Evolutionary conservation across 257 asterid species (phyloP), one percentile per base, ranked within the genome.

Genomic region (Gentiana straminea): DNA sequence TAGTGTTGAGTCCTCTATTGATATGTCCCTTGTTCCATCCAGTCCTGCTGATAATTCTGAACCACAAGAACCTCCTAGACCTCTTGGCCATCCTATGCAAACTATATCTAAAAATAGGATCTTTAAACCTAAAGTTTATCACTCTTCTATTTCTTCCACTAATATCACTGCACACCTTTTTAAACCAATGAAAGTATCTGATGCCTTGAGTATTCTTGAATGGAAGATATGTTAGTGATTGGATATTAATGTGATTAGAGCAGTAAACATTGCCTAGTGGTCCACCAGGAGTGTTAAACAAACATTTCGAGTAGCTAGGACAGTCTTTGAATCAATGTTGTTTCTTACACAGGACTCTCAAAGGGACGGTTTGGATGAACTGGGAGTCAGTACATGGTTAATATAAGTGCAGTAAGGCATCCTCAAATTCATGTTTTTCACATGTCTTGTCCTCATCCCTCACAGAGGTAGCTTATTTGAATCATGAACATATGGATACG

Each of bases 251-350:
- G 55, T 36, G 62, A 36, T 74, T 65, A 72, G 69, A 63, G 45
- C 51, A 89, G 97, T 88, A 64, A 61, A 68, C 97, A 89, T 70
- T 72, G 68, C 58, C 72, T 84, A 53, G 78, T 75, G 64, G 86
- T 69, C 83, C 86, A 48, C 79, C 81, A 57, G 90, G 95, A 34
- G 69, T 69, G 67, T 61, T 89, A 61, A 81, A 75, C 73, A 86
- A 79, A 79, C 88, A 86, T 67, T 89, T 69, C 62, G 97, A 89
- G 62, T 83, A 84, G 76, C 81, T 52, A 86, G 81, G 69, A 64
- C 72, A 47, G 66, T 63, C 6, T 8, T 80, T 65, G 82, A 77
- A 15, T 70, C 81, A 11, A 88, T 81, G 10, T 82, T 64, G 77
- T 83, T 89, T 54, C 79, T 80, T 43, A 45, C 72, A 43, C 82